A percentile compares a stretch with the other conserved stretches of the same genome.
These are phyloP conservation scores for Colletotrichum brevisporum DNA, from an alignment of 2,329 filamentous ascomycete species.

Conservation along the genomic window DNA sequence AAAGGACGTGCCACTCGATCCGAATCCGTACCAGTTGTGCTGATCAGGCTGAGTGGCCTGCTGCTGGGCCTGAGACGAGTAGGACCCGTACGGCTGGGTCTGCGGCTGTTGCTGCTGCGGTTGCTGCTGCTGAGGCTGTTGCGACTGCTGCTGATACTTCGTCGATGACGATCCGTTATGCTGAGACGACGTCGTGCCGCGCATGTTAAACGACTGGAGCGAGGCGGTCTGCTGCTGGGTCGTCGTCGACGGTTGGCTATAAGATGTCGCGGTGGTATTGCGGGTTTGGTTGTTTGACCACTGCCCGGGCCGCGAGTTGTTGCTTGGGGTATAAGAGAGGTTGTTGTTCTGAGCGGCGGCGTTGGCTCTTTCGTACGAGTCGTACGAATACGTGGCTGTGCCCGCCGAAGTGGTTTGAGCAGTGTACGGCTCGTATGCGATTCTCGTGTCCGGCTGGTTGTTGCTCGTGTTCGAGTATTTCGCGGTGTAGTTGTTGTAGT, in stretches of 20 bases:
- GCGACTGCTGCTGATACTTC: slow-evolving; percentile 26
- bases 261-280: slow-evolving; percentile 8
- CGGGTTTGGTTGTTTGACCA: slow-evolving; percentile 17
- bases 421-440: slow-evolving; percentile 39
- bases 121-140: slow-evolving; percentile 26
- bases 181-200: slow-evolving; percentile 17
- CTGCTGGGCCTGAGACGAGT: slow-evolving; percentile 27
- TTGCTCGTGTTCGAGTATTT: slow-evolving; percentile 35
- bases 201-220: slow-evolving; percentile 45
- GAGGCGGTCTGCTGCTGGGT: slow-evolving; percentile 47
- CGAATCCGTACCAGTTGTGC: slow-evolving; percentile 38
- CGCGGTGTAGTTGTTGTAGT: slow-evolving; percentile 45
- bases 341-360: slow-evolving; percentile 43
- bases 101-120: slow-evolving; percentile 10
- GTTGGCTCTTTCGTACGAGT: slow-evolving; percentile 48
- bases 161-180: slow-evolving; percentile 6
- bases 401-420: slow-evolving; percentile 33
- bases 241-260: slow-evolving; percentile 35
- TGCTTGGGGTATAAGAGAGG: slow-evolving; percentile 26
- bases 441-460: slow-evolving; percentile 14
- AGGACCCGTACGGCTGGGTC: slow-evolving; percentile 12
- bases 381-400: slow-evolving; percentile 43
- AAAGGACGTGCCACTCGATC: slow-evolving; percentile 20
- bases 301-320: slow-evolving; percentile 43
- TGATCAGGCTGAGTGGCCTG: slow-evolving; percentile 28